Conservation (phyloP, 1,139 yeast genomes). For the Debaryomyces singareniensis region DNA sequence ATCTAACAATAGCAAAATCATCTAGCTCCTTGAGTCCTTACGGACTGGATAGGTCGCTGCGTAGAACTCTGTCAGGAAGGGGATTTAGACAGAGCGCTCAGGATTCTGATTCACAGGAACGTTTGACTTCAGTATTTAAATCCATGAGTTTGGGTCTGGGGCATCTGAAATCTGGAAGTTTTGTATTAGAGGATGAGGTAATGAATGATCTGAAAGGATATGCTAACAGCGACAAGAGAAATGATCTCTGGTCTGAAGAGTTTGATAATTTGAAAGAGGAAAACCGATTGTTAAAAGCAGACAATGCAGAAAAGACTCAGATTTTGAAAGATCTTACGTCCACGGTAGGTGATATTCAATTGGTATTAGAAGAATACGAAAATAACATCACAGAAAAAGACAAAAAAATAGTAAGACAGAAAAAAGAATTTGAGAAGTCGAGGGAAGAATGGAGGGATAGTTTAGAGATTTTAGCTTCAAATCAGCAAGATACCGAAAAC, state of each 20-base stretch:
- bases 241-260: neutral
- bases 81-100: neutral
- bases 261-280: slow-evolving; percentile 10
- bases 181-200: neutral
- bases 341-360: slow-evolving; percentile 42
- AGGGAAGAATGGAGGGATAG: slow-evolving; percentile 54
- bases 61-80: neutral
- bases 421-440: slow-evolving; percentile 44
- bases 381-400: slow-evolving; percentile 37
- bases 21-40: neutral
- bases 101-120: neutral
- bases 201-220: neutral
- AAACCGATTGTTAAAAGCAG: slow-evolving; percentile 10
- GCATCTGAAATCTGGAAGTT: too few species aligned
- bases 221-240: neutral
- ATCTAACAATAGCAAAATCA: slow-evolving; percentile 5
- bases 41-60: neutral
- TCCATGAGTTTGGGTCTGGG: neutral
- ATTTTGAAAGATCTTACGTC: slow-evolving; percentile 35
- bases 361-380: slow-evolving; percentile 41
- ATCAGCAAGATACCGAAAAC: slow-evolving; percentile 37
- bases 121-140: neutral
- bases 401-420: slow-evolving; percentile 34
- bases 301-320: slow-evolving; percentile 21
- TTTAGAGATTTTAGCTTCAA: slow-evolving; percentile 43